Evolutionary conservation across 208 protist species (phyloP).

Genomic region (Leishmania mexicana): DNA sequence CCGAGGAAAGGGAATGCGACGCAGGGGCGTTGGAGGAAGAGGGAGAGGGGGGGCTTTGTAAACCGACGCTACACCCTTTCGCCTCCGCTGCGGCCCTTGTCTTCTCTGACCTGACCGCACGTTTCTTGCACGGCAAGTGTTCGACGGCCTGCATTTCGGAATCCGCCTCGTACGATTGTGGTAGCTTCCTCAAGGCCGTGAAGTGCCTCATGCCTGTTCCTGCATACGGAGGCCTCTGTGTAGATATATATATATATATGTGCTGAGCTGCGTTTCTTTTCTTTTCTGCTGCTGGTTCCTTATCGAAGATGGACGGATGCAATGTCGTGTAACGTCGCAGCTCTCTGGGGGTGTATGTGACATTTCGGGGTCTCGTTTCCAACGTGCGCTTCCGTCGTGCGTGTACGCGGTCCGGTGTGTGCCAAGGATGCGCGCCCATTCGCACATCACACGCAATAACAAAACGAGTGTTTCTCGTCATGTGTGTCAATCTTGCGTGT

Average conservation of each 20-base stretch:
- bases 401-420: background rate
- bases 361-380: background rate
- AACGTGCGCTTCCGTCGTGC: background rate
- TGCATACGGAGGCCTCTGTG: background rate
- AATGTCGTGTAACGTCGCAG: background rate
- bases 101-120: background rate
- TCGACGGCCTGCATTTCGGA: background rate
- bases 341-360: background rate
- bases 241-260: background rate
- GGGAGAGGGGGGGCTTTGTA: no score
- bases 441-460: background rate
- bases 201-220: background rate
- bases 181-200: background rate
- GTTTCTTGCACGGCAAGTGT: background rate
- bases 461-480: background rate
- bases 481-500: background rate
- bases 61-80: background rate
- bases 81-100: background rate
- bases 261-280: background rate
- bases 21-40: background rate
- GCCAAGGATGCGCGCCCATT: background rate
- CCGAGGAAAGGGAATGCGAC: background rate
- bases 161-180: background rate
- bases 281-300: background rate
- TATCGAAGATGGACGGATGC: background rate